A percentile compares a stretch with the other conserved stretches of the same genome.
Evolutionary conservation across 371 early-diverging fungal species (phyloP).

Genomic region (Lichtheimia ornata): DNA sequence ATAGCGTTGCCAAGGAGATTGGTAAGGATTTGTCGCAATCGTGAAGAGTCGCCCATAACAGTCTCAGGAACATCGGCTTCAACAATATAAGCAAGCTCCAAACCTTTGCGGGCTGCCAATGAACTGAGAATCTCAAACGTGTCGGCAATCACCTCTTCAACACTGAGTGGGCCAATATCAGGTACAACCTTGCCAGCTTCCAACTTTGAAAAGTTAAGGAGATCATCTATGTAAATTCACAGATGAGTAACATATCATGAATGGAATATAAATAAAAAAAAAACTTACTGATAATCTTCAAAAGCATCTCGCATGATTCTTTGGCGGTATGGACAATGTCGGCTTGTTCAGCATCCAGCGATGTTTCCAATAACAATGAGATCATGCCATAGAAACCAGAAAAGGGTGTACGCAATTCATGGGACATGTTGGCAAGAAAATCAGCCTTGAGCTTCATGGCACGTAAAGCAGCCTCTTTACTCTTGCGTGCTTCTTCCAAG

Average conservation of each 20-base stretch:
- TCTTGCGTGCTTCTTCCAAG: slow-evolving; percentile 50
- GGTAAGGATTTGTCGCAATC: slow-evolving; percentile 47
- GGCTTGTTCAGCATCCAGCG: slow-evolving; percentile 56
- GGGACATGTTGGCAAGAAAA: slow-evolving; percentile 68
- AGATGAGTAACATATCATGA: slow-evolving; percentile 9
- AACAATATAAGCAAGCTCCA: slow-evolving; percentile 55
- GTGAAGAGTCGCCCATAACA: slow-evolving; percentile 41
- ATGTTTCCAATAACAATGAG: slow-evolving; percentile 56
- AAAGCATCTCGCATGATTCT: slow-evolving; percentile 58
- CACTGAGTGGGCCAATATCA: slow-evolving; percentile 51
- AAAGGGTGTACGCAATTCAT: slow-evolving; percentile 61
- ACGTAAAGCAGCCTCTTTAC: slow-evolving; percentile 51
- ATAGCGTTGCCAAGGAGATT: slow-evolving; percentile 65
- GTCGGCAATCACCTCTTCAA: slow-evolving; percentile 59
- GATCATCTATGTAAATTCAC: slow-evolving; percentile 30
- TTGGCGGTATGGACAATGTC: slow-evolving; percentile 65
- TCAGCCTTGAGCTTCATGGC: slow-evolving; percentile 54
- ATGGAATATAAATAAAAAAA: background rate
- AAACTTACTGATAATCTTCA: slow-evolving; percentile 45
- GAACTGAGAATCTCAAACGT: slow-evolving; percentile 56
- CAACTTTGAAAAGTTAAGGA: slow-evolving; percentile 56
- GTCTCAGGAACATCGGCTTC: slow-evolving; percentile 48
- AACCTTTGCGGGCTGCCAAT: slow-evolving; percentile 49
- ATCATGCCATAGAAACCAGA: slow-evolving; percentile 69
- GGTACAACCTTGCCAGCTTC: slow-evolving; percentile 51